Evolutionary conservation across 164 flowering plant genomes (phyloP).

Genomic region (Euptelea pleiosperma): DNA sequence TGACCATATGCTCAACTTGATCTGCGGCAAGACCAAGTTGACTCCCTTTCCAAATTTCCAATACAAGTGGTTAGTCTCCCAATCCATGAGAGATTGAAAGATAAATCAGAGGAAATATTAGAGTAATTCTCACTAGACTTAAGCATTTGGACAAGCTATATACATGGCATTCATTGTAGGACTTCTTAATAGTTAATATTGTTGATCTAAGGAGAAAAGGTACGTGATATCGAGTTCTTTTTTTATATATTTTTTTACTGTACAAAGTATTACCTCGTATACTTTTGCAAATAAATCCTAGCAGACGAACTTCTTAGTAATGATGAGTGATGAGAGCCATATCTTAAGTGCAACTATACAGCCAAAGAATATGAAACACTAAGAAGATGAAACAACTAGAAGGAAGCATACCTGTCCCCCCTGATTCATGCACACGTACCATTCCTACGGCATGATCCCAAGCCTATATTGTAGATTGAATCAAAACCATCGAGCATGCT

Average conservation of each 20-base stretch:
- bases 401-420: conserved; percentile 66
- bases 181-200: no score
- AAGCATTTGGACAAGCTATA: neutral
- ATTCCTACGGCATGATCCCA: conserved; percentile 97
- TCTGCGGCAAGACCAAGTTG: conserved; percentile 71
- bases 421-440: conserved; percentile 89
- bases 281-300: no score
- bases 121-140: neutral
- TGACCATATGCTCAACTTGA: conserved; percentile 51
- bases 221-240: no score
- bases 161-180: neutral
- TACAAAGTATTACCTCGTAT: no score
- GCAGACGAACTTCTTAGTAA: no score
- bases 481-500: conserved; percentile 7
- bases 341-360: no score
- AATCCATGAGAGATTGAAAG: neutral
- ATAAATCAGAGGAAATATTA: neutral
- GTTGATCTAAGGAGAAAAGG: no score
- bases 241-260: no score
- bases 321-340: no score
- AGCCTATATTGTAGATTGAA: conserved; percentile 31
- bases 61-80: neutral
- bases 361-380: neutral
- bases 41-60: conserved; percentile 78
- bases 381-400: conserved; percentile 2